Base-by-base conservation (phyloP, 768 basidiomycete species). In the Suillus cothurnatus region DNA sequence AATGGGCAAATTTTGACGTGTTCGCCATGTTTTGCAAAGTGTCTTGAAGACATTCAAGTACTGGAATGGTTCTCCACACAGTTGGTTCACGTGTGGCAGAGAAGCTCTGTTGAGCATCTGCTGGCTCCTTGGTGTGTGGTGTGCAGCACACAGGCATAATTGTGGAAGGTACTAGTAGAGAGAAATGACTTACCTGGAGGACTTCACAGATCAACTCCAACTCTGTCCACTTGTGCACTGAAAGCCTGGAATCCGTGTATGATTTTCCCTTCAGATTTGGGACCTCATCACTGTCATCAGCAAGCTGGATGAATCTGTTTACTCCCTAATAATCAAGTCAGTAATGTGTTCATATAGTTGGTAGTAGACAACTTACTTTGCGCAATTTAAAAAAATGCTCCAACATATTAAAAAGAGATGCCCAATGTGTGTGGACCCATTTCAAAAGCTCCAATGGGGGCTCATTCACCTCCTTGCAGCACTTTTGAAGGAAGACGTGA, bases 41-140 rank as follows among this genome's bases (percentile, higher is more conserved):
- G 49, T 70, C 49, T 58, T 64, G 62, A n/a, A 70, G 62, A 49
- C 61, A 69, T 63, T 70, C 39, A 61, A 70, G 66, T 11, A 53
- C 45, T n/a, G 66, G 69, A 19, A 70, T 67, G 1, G 63, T 76
- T 64, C 26, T 72, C 71, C 50, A 74, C 70, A 17, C 63, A 67
- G 65, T 14, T 75, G 71, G 12, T 72, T 64, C 19, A 61, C 63
- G 1, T 76, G 61, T 43, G 65, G 64, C 28, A 66, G 65, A 69
- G 57, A 69, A 68, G 12, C 57, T 61, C 31, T 69, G 67, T 58
- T 68, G 66, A 28, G 68, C 63, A 34, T 62, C 63, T 23, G 67
- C 63, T 36, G 63, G 68, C 53, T 69, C 68, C 68, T 69, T 34
- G 34, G 34, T n/a, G n/a, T n/a, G n/a, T n/a, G n/a, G n/a, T n/a